phyloP scores from a whole-genome alignment of 371 early-diverging fungal genomes.

The Syncephalastrum sp. region DNA sequence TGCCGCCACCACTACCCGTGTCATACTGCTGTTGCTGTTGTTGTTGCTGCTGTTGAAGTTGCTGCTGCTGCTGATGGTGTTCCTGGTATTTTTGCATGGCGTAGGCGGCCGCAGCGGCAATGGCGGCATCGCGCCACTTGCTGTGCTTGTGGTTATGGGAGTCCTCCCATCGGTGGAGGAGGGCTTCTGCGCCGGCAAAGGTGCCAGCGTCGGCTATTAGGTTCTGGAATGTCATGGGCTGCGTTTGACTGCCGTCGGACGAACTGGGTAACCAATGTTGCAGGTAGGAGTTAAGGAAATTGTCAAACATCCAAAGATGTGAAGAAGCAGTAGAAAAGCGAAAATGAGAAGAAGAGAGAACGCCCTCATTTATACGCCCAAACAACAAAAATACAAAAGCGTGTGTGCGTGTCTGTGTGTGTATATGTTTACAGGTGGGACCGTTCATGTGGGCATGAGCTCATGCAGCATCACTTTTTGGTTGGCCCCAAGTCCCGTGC shows the following conservation, averaged over 20 bases:
- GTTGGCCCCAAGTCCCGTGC: too few relatives aligned
- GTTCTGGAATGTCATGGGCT: not conserved
- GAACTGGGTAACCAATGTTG: too few relatives aligned
- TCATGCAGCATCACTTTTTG: too few relatives aligned
- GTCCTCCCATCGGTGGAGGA: conserved; percentile 13
- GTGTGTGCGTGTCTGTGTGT: too few relatives aligned
- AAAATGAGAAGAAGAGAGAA: not conserved
- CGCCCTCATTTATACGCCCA: not conserved
- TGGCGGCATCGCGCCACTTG: conserved; percentile 5
- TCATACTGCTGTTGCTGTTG: too few relatives aligned
- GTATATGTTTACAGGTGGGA: too few relatives aligned
- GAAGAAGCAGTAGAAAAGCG: not conserved
- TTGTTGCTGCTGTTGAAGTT: not conserved
- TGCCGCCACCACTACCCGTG: too few relatives aligned
- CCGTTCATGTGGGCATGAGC: too few relatives aligned
- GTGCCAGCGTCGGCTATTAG: conserved; percentile 9
- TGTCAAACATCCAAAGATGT: not conserved
- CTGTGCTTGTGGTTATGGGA: conserved; percentile 3
- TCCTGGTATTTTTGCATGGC: conserved; percentile 10
- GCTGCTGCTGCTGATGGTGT: conserved; percentile 2
- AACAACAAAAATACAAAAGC: too few relatives aligned
- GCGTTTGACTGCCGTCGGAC: not conserved
- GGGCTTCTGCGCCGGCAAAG: conserved; percentile 12
- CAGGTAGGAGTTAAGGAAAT: not conserved
- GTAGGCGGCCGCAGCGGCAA: conserved; percentile 11